Percentiles rank a stretch among this genome's conserved stretches.
phyloP scores from a whole-genome alignment of 2,329 filamentous ascomycete genomes.

The Sporothrix phasma region DNA sequence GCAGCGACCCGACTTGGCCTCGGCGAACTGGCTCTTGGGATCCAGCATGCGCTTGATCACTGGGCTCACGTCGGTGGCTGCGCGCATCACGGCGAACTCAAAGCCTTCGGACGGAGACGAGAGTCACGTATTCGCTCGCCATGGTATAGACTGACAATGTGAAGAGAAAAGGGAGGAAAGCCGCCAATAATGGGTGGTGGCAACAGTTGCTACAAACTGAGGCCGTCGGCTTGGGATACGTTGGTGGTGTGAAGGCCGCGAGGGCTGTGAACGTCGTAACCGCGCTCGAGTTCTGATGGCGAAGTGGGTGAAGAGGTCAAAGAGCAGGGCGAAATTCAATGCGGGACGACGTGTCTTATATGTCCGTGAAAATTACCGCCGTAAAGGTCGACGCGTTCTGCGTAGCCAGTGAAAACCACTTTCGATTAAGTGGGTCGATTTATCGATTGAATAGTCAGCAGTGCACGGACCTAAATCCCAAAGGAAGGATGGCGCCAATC shows the following conservation, averaged over 20 bases:
- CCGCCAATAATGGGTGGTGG: not conserved
- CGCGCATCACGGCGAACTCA: conserved; percentile 65
- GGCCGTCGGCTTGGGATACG: too few relatives aligned
- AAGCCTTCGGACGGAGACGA: conserved; percentile 67
- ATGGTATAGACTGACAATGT: not conserved
- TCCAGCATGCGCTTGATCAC: conserved; percentile 69
- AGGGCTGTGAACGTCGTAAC: too few relatives aligned
- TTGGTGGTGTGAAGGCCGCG: not conserved
- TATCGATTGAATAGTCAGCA: not conserved
- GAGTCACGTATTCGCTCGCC: conserved; percentile 60
- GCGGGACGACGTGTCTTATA: not conserved
- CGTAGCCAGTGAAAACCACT: not conserved
- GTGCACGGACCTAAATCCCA: conserved; percentile 9
- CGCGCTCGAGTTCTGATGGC: not conserved
- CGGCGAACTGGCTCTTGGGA: conserved; percentile 54
- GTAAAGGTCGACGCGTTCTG: too few relatives aligned
- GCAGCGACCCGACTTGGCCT: conserved; percentile 55
- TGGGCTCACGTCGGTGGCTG: conserved; percentile 58
- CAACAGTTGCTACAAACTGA: not conserved
- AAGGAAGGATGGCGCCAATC: not conserved
- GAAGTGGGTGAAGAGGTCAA: not conserved
- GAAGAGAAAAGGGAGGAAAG: not conserved
- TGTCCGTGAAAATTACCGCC: not conserved
- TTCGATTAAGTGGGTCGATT: not conserved
- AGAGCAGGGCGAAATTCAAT: not conserved